These are phyloP conservation scores for Knoxia roxburghii DNA, from an alignment of 257 asterid genomes.

Conservation along the genomic window DNA sequence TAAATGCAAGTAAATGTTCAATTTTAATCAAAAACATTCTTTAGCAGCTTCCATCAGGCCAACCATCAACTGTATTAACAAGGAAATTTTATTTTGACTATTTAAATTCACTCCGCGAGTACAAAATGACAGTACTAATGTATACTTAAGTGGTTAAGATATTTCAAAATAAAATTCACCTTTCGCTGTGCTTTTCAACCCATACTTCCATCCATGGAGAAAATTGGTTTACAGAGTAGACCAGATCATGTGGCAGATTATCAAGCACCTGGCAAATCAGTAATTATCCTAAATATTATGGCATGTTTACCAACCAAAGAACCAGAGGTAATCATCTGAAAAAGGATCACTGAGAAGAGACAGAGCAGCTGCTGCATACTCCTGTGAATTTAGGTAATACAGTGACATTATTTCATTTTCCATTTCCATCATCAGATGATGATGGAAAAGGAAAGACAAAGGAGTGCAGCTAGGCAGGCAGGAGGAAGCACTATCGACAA, in stretches of 20 bases:
- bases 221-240: slow-evolving; percentile 72
- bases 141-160: background rate
- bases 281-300: background rate
- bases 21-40: background rate
- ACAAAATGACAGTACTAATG: background rate
- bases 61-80: background rate
- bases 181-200: slow-evolving; percentile 61
- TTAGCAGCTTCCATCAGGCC: slow-evolving; percentile 1
- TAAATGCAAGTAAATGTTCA: too few species aligned
- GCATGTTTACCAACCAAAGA: background rate
- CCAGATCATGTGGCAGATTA: slow-evolving; percentile 97
- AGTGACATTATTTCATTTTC: background rate
- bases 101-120: background rate
- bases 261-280: slow-evolving; percentile 71
- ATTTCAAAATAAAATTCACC: slow-evolving; percentile 26
- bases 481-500: background rate
- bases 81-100: background rate
- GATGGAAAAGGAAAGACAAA: background rate
- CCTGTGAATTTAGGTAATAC: background rate
- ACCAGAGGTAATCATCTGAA: slow-evolving; percentile 6
- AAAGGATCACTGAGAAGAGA: background rate
- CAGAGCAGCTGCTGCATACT: background rate
- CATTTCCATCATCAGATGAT: background rate
- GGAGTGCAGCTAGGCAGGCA: background rate
- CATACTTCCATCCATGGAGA: slow-evolving; percentile 97